Evolutionary conservation across 2,329 filamentous ascomycete species (phyloP).

Genomic region (Diaporthe sp.): DNA sequence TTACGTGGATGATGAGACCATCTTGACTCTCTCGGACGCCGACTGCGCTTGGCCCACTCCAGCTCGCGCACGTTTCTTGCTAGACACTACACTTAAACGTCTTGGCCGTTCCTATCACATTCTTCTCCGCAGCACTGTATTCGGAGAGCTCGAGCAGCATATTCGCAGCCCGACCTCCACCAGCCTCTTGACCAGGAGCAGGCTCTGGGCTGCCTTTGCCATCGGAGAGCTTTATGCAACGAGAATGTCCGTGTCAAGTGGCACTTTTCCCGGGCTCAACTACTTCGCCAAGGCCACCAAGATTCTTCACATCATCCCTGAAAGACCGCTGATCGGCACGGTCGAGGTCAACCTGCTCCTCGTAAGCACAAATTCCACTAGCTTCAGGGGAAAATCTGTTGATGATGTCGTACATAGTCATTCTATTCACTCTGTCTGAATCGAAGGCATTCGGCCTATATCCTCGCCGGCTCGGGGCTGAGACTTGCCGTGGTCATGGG

Average conservation of each 20-base stretch:
- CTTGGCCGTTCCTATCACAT: not conserved
- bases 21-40: not conserved
- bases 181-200: not conserved
- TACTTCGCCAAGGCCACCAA: not conserved
- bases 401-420: not conserved
- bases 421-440: conserved; percentile 1
- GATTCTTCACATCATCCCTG: not conserved
- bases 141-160: conserved; percentile 5
- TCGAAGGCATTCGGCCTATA: not conserved
- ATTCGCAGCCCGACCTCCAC: not conserved
- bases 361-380: not conserved
- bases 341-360: conserved; percentile 3
- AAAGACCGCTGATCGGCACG: not conserved
- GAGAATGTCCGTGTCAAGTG: not conserved
- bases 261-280: not conserved
- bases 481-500: not conserved
- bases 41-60: conserved; percentile 8
- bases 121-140: not conserved
- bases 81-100: not conserved
- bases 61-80: not conserved
- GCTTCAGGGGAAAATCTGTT: fast-evolving
- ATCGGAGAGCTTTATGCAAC: conserved; percentile 3
- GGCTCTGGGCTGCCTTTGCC: not conserved
- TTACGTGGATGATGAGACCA: not conserved
- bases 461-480: not conserved